phyloP scores from a whole-genome alignment of 208 protist species.

The Vickermania spadyakhi region DNA sequence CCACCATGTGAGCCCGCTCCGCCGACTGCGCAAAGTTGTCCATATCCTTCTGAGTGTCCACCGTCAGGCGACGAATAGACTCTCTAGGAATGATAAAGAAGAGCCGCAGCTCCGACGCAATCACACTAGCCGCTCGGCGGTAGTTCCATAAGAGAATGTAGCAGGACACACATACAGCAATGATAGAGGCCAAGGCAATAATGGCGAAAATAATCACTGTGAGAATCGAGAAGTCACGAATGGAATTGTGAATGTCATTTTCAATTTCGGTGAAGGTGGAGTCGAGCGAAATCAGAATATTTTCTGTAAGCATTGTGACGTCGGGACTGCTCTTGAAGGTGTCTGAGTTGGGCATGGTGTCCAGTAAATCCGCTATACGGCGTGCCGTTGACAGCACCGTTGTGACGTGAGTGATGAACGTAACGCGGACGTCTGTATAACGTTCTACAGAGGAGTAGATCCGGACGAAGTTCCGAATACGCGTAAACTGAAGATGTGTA shows the following conservation, averaged over 20 bases:
- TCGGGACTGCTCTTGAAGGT: constrained; percentile 1
- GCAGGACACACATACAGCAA: background rate
- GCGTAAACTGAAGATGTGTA: background rate
- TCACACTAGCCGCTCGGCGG: constrained; percentile 6
- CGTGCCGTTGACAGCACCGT: constrained; percentile 4
- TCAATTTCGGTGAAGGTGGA: constrained; percentile 3
- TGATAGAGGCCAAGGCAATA: background rate
- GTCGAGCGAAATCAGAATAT: constrained; percentile 2
- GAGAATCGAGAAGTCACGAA: background rate
- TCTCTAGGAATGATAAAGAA: constrained; percentile 10
- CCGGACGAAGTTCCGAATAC: constrained; percentile 1
- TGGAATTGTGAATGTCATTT: background rate
- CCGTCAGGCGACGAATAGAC: constrained; percentile 1
- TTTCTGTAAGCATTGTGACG: constrained; percentile 6
- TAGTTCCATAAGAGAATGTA: constrained; percentile 15
- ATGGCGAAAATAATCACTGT: constrained; percentile 6
- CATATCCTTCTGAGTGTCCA: constrained; percentile 5
- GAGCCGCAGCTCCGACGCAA: constrained; percentile 2
- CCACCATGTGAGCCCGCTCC: background rate
- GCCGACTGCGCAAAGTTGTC: constrained; percentile 5
- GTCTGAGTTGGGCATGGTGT: constrained; percentile 1
- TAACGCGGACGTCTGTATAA: constrained; percentile 3
- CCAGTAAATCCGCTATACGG: constrained; percentile 1
- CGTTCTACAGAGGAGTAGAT: constrained; percentile 2
- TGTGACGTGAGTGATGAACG: constrained; percentile 6